Evolutionary conservation across 306 rosid species (phyloP).

Genomic region (Begonia fuchsioides): DNA sequence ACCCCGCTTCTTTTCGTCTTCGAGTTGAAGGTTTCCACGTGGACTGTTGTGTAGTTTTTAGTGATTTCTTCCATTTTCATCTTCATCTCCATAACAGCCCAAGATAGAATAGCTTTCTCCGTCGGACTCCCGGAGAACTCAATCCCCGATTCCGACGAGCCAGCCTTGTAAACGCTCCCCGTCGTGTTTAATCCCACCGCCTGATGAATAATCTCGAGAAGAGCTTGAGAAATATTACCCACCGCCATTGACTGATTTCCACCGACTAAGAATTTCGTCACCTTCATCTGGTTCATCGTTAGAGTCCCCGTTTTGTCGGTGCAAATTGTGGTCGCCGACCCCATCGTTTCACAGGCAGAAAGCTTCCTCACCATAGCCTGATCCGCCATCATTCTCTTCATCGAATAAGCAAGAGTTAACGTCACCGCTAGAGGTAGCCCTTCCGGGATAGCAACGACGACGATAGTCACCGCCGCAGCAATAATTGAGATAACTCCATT

Average conservation of each 20-base stretch:
- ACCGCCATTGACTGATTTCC: conserved; percentile 3
- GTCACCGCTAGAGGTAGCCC: conserved; percentile 28
- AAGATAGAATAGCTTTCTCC: conserved; percentile 36
- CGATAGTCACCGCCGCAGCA: conserved; percentile 22
- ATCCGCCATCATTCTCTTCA: conserved; percentile 37
- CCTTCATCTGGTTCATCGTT: conserved; percentile 26
- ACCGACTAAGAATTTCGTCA: conserved; percentile 20
- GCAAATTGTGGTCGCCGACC: conserved; percentile 26
- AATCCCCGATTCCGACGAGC: conserved; percentile 1
- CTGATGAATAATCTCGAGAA: conserved; percentile 14
- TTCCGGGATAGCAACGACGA: conserved; percentile 35
- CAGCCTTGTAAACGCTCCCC: conserved; percentile 21
- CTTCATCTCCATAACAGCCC: conserved; percentile 21
- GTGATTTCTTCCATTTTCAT: conserved; percentile 18
- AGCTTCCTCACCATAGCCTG: conserved; percentile 28
- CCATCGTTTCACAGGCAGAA: conserved; percentile 32
- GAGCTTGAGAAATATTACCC: neutral
- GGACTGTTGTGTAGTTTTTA: conserved; percentile 4
- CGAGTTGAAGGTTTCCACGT: conserved; percentile 31
- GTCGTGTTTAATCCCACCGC: conserved; percentile 31
- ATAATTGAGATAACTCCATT: conserved; percentile 11
- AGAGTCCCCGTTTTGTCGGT: conserved; percentile 33
- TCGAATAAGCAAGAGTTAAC: conserved; percentile 25
- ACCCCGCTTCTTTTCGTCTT: conserved; percentile 24
- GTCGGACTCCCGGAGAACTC: conserved; percentile 33